Conservation (phyloP, 2,329 filamentous ascomycete genomes). For the Triangularia setosa region DNA sequence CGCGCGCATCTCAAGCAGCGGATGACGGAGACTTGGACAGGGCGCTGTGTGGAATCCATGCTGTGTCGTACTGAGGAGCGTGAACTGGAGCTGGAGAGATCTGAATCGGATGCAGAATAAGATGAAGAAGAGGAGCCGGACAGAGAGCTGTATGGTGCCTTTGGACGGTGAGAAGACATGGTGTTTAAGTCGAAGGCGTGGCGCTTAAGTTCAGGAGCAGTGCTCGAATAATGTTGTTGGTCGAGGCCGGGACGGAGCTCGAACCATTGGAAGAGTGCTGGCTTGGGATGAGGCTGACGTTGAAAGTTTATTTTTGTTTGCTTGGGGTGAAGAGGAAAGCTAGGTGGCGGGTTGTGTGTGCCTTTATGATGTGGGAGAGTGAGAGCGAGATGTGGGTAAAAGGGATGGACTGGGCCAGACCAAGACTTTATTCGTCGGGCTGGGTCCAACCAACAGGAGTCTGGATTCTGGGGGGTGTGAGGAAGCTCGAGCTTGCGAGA, state of each 20-base stretch:
- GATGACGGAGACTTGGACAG: constrained; percentile 54
- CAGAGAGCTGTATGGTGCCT: constrained; percentile 38
- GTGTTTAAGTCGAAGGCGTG: constrained; percentile 7
- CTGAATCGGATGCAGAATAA: constrained; percentile 39
- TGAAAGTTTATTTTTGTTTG: not conserved
- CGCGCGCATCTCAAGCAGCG: constrained; percentile 61
- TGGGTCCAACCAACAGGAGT: constrained; percentile 5
- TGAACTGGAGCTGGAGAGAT: constrained; percentile 36
- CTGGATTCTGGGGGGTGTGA: constrained; percentile 5
- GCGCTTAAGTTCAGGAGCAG: not conserved
- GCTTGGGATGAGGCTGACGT: not conserved
- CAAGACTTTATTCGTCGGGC: constrained; percentile 15
- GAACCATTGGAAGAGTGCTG: constrained; percentile 9
- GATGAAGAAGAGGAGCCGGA: constrained; percentile 36
- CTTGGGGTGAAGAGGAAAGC: not conserved
- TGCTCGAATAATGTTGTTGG: constrained; percentile 6
- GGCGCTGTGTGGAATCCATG: constrained; percentile 46
- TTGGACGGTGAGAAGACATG: constrained; percentile 35
- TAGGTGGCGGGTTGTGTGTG: constrained; percentile 7
- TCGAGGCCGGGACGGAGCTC: constrained; percentile 6
- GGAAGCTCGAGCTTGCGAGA: not conserved
- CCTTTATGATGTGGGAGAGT: constrained; percentile 14
- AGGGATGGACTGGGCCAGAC: constrained; percentile 21
- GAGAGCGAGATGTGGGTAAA: constrained; percentile 2
- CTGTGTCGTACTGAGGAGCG: constrained; percentile 36